Conservation (phyloP, 192 early-diverging fungal species). For the Backusella australiensis region DNA sequence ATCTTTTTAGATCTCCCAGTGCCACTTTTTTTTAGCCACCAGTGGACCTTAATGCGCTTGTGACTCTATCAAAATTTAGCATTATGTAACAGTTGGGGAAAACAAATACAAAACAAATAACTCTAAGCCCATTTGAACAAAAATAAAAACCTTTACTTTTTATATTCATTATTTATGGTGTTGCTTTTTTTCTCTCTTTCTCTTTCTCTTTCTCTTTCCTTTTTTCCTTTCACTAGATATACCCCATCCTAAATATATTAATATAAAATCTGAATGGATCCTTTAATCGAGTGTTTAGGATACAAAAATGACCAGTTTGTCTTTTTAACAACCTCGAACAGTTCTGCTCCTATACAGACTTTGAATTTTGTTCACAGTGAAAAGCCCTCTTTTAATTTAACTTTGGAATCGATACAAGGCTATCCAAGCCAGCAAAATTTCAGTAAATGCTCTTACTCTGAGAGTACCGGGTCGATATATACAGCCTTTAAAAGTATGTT, state of each 20-base stretch:
- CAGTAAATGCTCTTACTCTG: not conserved
- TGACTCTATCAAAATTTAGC: not conserved
- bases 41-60: not conserved
- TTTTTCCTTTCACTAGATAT: not conserved
- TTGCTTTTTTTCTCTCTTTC: not conserved
- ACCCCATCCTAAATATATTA: not conserved
- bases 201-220: not conserved
- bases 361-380: not conserved
- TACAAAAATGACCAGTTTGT: not conserved
- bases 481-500: not conserved
- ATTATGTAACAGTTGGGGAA: not conserved
- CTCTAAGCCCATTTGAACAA: not conserved
- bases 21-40: not conserved
- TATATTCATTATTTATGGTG: not conserved
- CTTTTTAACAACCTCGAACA: not conserved
- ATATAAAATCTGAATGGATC: not conserved
- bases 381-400: not conserved
- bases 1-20: not conserved
- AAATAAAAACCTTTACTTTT: not conserved
- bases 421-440: not conserved
- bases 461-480: not conserved
- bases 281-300: not conserved
- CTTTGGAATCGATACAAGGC: not conserved
- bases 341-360: not conserved
- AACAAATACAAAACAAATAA: not conserved